phyloP scores from a whole-genome alignment of 441 rosid genomes.

The Aleurites moluccanus region DNA sequence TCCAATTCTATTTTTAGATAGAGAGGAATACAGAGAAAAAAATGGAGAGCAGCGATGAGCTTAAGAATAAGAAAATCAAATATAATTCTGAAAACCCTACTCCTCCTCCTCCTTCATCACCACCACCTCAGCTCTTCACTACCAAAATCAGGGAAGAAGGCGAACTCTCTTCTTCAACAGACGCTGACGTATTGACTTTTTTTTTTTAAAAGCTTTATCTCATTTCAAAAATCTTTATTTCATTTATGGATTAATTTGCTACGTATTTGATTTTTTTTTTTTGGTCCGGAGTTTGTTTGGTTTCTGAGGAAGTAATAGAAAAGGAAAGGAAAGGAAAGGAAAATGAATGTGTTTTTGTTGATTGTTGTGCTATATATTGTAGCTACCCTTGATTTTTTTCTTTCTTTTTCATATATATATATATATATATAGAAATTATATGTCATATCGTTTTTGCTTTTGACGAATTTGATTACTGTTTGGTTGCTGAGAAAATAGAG shows the following conservation, averaged over 20 bases:
- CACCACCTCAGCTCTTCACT: slow-evolving; percentile 10
- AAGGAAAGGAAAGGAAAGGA: not conserved
- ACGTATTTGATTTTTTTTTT: not conserved
- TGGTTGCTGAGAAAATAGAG: not conserved
- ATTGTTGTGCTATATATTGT: not conserved
- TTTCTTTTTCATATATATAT: too few species aligned
- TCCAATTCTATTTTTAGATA: not conserved
- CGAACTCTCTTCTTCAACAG: slow-evolving; percentile 72
- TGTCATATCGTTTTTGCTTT: not conserved
- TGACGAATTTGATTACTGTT: not conserved
- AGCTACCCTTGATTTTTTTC: not conserved
- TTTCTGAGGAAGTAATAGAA: slow-evolving; percentile 21
- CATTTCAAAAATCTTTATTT: not conserved
- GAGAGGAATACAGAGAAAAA: not conserved
- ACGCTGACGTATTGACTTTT: slow-evolving; percentile 49
- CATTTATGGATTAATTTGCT: not conserved
- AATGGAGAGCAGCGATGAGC: slow-evolving; percentile 27
- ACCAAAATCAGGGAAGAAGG: slow-evolving; percentile 70
- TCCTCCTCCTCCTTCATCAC: slow-evolving; percentile 13
- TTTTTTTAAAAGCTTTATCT: not conserved
- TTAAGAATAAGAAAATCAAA: slow-evolving; percentile 17
- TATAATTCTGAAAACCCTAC: slow-evolving; percentile 29
- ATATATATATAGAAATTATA: not conserved
- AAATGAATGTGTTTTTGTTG: not conserved
- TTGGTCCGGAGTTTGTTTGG: slow-evolving; percentile 1